Percentiles rank a stretch among this genome's conserved stretches.
phyloP scores from a whole-genome alignment of 148 eudicot species.

The Silene uniflora region DNA sequence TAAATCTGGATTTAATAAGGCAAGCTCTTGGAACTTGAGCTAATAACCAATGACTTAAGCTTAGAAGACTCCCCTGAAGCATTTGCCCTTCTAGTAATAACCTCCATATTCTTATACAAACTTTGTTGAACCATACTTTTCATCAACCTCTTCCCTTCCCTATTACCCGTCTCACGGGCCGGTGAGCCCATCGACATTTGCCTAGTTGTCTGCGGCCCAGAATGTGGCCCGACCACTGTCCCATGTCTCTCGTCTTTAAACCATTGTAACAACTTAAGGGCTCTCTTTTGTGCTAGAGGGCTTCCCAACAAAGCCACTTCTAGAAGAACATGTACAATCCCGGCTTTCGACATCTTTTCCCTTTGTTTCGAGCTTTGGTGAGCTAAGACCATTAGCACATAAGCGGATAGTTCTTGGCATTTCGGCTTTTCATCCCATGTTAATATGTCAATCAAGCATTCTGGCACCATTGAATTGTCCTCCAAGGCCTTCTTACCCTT shows the following conservation, averaged over 20 bases:
- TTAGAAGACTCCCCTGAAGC: slow-evolving; percentile 47
- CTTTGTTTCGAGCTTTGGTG: slow-evolving; percentile 62
- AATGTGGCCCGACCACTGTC: slow-evolving; percentile 55
- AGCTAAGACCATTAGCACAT: slow-evolving; percentile 75
- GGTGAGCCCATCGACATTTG: slow-evolving; percentile 40
- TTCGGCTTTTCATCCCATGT: slow-evolving; percentile 73
- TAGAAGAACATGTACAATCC: slow-evolving; percentile 67
- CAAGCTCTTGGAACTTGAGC: slow-evolving; percentile 92
- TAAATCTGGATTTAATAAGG: slow-evolving; percentile 41
- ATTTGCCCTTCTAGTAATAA: slow-evolving; percentile 68
- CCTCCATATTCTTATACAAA: slow-evolving; percentile 72
- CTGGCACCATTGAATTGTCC: slow-evolving; percentile 45
- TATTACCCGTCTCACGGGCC: slow-evolving; percentile 30
- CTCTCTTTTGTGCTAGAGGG: slow-evolving; percentile 78
- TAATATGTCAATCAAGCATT: slow-evolving; percentile 61
- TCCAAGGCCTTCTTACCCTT: slow-evolving; percentile 66
- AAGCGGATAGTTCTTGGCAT: slow-evolving; percentile 64
- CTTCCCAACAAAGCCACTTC: slow-evolving; percentile 77
- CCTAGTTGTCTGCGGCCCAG: slow-evolving; percentile 67
- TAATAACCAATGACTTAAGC: slow-evolving; percentile 67
- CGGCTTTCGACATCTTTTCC: slow-evolving; percentile 55
- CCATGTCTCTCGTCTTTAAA: slow-evolving; percentile 63
- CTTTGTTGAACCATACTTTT: slow-evolving; percentile 80
- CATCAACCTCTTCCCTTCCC: slow-evolving; percentile 68
- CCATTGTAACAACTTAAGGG: slow-evolving; percentile 73